These are phyloP conservation scores for Kodamaea anthophila DNA, from an alignment of 1,139 yeast genomes.

Conservation along the genomic window DNA sequence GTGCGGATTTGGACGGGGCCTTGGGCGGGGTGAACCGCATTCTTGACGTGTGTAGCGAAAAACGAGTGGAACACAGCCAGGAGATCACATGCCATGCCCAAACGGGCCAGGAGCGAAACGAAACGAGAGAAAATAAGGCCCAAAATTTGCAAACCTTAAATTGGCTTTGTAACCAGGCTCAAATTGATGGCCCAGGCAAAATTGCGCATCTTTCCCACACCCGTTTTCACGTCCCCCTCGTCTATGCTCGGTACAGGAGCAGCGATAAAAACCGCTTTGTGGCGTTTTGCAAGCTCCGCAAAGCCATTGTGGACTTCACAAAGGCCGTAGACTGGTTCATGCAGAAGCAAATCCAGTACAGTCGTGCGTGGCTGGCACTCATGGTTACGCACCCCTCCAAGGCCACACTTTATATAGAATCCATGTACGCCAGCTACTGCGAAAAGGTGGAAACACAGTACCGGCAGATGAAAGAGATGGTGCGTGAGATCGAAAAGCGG, in stretches of 20 bases:
- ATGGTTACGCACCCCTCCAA: conserved; percentile 6
- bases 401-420: conserved; percentile 9
- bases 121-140: not conserved
- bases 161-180: not conserved
- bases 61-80: not conserved
- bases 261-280: not conserved
- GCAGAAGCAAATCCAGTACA: conserved; percentile 12
- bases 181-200: not conserved
- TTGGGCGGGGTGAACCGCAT: conserved; percentile 1
- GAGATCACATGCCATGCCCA: not conserved
- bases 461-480: conserved; percentile 4
- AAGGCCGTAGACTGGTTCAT: conserved; percentile 7
- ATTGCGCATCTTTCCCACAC: not conserved
- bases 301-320: not conserved
- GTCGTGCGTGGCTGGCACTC: conserved; percentile 14
- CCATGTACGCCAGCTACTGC: conserved; percentile 15
- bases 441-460: conserved; percentile 13
- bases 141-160: not conserved
- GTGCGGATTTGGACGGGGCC: not conserved
- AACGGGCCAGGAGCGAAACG: no score
- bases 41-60: not conserved
- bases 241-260: no score
- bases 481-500: conserved; percentile 5
- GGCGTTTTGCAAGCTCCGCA: not conserved
- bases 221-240: not conserved